Evolutionary conservation across 2,329 filamentous ascomycete genomes (phyloP).

Genomic region (Colletotrichum camelliae): DNA sequence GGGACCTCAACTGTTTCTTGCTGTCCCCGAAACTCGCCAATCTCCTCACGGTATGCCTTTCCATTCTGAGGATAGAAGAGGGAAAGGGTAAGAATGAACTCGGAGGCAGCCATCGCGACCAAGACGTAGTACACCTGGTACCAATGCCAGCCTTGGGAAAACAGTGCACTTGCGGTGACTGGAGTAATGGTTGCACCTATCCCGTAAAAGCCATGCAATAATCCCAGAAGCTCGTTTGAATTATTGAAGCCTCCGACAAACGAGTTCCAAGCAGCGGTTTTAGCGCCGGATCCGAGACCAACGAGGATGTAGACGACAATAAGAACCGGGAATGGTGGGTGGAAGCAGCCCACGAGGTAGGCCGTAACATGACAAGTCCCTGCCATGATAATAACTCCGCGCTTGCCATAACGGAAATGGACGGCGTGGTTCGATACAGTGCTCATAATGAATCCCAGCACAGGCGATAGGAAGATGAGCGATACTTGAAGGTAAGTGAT

Average conservation of each 20-base stretch:
- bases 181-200: slow-evolving; percentile 73
- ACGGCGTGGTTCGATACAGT: slow-evolving; percentile 69
- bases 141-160: slow-evolving; percentile 70
- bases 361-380: slow-evolving; percentile 67
- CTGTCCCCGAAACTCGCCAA: background rate
- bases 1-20: background rate
- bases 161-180: slow-evolving; percentile 73
- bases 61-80: slow-evolving; percentile 22
- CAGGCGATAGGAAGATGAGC: slow-evolving; percentile 69
- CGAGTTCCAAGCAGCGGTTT: background rate
- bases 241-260: slow-evolving; percentile 41
- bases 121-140: slow-evolving; percentile 79
- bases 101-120: slow-evolving; percentile 55
- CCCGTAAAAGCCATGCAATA: slow-evolving; percentile 75
- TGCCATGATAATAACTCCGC: slow-evolving; percentile 71
- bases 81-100: slow-evolving; percentile 58
- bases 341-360: slow-evolving; percentile 68
- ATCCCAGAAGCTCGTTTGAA: slow-evolving; percentile 76
- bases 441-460: slow-evolving; percentile 67
- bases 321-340: slow-evolving; percentile 72
- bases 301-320: slow-evolving; percentile 68
- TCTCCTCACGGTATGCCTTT: background rate
- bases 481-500: slow-evolving; percentile 68
- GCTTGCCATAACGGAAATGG: slow-evolving; percentile 69
- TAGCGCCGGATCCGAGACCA: slow-evolving; percentile 58